Evolutionary conservation across 2,329 filamentous ascomycete genomes (phyloP).

Genomic region (Diaporthe citrichinensis): DNA sequence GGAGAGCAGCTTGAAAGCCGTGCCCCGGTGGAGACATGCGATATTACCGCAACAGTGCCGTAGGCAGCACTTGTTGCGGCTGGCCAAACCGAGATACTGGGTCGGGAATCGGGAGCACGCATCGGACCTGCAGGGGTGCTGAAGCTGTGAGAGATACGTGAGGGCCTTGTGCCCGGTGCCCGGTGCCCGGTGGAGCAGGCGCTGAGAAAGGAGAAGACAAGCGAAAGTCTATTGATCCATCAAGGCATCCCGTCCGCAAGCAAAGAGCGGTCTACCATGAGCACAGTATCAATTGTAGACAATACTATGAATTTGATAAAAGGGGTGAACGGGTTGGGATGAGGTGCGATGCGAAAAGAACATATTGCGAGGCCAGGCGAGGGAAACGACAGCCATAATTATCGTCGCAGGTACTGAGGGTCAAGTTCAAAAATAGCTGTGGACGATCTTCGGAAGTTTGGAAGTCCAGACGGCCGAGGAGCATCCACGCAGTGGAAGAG

Average conservation of each 20-base stretch:
- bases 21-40: neutral
- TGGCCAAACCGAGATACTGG: conserved; percentile 25
- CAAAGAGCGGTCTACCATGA: conserved; percentile 17
- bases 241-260: neutral
- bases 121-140: conserved; percentile 4
- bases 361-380: neutral
- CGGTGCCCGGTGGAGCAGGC: neutral
- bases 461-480: neutral
- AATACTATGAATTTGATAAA: neutral
- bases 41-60: neutral
- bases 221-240: conserved; percentile 25
- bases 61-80: conserved; percentile 4
- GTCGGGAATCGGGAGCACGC: conserved; percentile 17
- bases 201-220: conserved; percentile 28
- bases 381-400: neutral
- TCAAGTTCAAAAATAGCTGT: conserved; percentile 12
- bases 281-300: neutral
- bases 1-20: neutral
- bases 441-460: conserved; percentile 9
- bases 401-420: neutral
- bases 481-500: neutral
- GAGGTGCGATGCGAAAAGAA: neutral
- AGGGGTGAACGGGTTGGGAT: neutral
- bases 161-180: neutral
- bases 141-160: neutral